phyloP scores from a whole-genome alignment of 2,329 filamentous ascomycete species.

The Raffaelea albimanens region DNA sequence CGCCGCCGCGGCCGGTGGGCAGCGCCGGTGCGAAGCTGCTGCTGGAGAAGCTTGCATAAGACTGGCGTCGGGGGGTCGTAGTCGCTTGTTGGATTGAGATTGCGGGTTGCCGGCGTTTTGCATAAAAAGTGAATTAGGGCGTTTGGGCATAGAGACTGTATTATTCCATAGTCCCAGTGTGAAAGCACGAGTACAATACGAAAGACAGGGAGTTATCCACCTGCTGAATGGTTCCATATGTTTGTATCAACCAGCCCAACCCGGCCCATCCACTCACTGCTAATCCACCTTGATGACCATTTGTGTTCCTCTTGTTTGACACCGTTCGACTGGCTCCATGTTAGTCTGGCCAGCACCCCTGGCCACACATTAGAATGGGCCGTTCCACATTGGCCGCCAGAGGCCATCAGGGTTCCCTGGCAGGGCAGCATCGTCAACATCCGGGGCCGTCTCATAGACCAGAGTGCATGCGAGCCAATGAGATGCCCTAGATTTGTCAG shows the following conservation, averaged over 20 bases:
- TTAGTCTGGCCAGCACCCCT: too few relatives aligned
- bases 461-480: not conserved
- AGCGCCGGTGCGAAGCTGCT: constrained; percentile 55
- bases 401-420: not conserved
- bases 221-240: too few relatives aligned
- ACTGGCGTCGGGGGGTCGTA: not conserved
- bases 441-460: not conserved
- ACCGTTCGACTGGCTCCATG: not conserved
- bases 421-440: not conserved
- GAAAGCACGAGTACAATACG: too few relatives aligned
- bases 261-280: too few relatives aligned
- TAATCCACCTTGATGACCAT: too few relatives aligned
- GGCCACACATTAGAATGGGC: not conserved
- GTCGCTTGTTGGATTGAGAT: not conserved
- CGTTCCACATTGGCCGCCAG: not conserved
- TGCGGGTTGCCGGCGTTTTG: not conserved
- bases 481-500: not conserved
- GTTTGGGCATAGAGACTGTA: too few relatives aligned
- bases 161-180: too few relatives aligned
- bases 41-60: constrained; percentile 41
- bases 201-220: too few relatives aligned
- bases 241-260: too few relatives aligned
- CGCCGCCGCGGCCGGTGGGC: constrained; percentile 31
- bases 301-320: not conserved
- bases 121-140: too few relatives aligned